phyloP scores from a whole-genome alignment of 2,329 filamentous ascomycete species.

The Colletotrichum spinosum region DNA sequence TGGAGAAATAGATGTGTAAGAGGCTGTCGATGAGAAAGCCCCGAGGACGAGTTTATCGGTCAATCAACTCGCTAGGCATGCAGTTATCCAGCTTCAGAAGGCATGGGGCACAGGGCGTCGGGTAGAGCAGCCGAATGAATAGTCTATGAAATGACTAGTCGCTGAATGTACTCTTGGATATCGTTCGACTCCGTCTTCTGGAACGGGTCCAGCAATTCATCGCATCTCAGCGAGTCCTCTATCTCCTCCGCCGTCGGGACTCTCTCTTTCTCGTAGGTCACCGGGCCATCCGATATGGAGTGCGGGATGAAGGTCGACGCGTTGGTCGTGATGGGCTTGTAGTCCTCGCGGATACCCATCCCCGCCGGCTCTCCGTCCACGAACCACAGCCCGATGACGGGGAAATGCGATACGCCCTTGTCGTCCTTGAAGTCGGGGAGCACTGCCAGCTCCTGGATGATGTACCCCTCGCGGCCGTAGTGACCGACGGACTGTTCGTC shows the following conservation, averaged over 20 bases:
- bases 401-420: background rate
- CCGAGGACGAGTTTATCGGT: no score
- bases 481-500: background rate
- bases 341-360: conserved; percentile 14
- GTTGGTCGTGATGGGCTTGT: conserved; percentile 10
- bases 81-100: no score
- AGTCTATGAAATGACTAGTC: background rate
- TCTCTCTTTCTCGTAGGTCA: background rate
- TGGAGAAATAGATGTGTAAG: no score
- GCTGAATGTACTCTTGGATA: background rate
- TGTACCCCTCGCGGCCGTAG: conserved; percentile 13
- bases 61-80: no score
- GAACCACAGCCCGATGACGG: conserved; percentile 19
- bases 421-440: conserved; percentile 14
- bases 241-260: conserved; percentile 4
- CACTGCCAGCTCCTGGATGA: conserved; percentile 12
- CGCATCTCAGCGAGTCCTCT: background rate
- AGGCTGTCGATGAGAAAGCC: no score
- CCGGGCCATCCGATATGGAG: conserved; percentile 14
- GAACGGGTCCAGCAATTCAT: background rate
- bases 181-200: background rate
- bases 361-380: conserved; percentile 12
- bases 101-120: no score
- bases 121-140: no score
- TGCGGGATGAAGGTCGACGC: conserved; percentile 10